Conservation (phyloP, 371 early-diverging fungal genomes). For the Aphelidium insulamus region DNA sequence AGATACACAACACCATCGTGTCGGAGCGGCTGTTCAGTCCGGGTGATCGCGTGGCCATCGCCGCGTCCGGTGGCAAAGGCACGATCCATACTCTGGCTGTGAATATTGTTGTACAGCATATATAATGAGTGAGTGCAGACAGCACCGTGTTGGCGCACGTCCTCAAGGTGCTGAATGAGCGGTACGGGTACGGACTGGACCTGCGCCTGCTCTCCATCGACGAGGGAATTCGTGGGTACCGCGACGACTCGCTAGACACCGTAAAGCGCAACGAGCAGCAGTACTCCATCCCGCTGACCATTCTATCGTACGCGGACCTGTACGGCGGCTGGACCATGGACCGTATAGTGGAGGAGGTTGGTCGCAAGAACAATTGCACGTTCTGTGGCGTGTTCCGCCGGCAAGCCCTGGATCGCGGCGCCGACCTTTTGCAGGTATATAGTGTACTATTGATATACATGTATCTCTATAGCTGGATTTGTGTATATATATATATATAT, state of each 20-base stretch:
- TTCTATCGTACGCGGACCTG: conserved; percentile 83
- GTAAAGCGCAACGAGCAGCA: conserved; percentile 91
- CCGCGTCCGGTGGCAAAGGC: conserved; percentile 96
- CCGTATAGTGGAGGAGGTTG: conserved; percentile 82
- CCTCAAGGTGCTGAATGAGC: conserved; percentile 81
- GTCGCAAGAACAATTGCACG: conserved; percentile 95
- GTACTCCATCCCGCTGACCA: conserved; percentile 76
- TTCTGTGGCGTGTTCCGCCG: conserved; percentile 98
- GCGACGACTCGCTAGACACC: conserved; percentile 96
- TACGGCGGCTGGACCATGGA: conserved; percentile 97
- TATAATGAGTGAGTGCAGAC: conserved; percentile 23
- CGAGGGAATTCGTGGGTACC: conserved; percentile 97
- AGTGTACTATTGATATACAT: too few species aligned
- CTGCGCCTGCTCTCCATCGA: conserved; percentile 90
- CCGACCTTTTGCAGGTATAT: conserved; percentile 65
- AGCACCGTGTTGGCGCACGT: conserved; percentile 96
- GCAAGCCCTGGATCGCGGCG: conserved; percentile 95
- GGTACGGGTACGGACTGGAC: conserved; percentile 82
- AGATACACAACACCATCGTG: conserved; percentile 85
- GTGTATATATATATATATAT: too few species aligned
- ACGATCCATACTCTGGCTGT: conserved; percentile 1
- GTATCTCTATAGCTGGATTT: too few species aligned
- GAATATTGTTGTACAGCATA: not conserved
- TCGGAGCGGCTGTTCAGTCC: conserved; percentile 59
- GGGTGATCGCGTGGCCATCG: conserved; percentile 89